A percentile compares a stretch with the other conserved stretches of the same genome.
Conservation (phyloP, 805 yeast genomes). For the Kodamaea kaohsiungensis region DNA sequence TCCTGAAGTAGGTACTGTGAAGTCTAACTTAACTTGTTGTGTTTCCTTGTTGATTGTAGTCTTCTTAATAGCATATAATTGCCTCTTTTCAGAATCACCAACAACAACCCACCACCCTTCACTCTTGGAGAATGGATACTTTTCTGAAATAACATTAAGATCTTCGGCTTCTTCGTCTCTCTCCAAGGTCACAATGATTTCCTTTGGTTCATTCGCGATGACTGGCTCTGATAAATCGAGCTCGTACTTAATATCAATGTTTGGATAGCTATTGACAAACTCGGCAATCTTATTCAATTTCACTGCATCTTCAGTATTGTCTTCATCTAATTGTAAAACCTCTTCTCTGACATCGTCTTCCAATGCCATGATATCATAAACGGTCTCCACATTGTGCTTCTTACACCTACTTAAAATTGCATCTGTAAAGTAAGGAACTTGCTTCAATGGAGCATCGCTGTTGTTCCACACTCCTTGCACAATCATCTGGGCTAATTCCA, state of each 20-base stretch:
- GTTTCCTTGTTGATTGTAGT: conserved; percentile 52
- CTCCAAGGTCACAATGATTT: conserved; percentile 49
- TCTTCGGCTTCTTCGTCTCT: conserved; percentile 82
- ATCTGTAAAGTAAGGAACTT: conserved; percentile 67
- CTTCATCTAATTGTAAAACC: conserved; percentile 52
- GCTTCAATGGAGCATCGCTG: conserved; percentile 73
- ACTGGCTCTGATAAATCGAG: conserved; percentile 43
- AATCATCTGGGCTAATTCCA: conserved; percentile 88
- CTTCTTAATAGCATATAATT: conserved; percentile 73
- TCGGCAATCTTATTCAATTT: conserved; percentile 70
- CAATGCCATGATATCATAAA: conserved; percentile 75
- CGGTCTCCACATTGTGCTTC: conserved; percentile 59
- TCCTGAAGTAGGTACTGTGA: conserved; percentile 63
- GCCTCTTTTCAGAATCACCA: conserved; percentile 62
- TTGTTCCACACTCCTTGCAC: conserved; percentile 81
- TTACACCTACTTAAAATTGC: conserved; percentile 56
- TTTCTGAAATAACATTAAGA: conserved; percentile 56
- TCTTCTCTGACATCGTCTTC: conserved; percentile 75
- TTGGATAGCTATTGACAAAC: conserved; percentile 89
- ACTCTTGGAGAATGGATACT: conserved; percentile 57
- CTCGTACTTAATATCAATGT: conserved; percentile 66
- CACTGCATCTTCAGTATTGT: conserved; percentile 24
- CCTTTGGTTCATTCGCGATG: conserved; percentile 49
- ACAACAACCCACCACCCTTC: conserved; percentile 89
- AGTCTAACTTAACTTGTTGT: conserved; percentile 54